Base-by-base conservation (phyloP, 805 yeast genomes). In the Saturnispora serradocipensis region DNA sequence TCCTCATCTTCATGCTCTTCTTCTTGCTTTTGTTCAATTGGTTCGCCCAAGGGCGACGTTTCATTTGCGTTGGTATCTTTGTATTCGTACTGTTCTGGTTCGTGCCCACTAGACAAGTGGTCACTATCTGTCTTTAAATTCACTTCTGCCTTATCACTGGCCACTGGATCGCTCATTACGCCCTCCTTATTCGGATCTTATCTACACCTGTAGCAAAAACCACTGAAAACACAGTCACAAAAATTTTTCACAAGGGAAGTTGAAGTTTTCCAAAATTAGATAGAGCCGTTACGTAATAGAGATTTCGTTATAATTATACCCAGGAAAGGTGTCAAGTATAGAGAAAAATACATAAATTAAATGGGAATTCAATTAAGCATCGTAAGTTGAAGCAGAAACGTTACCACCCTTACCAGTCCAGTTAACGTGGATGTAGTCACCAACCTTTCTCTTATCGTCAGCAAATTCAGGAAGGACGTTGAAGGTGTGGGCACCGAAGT, bases 371-470 rank as follows among this genome's bases (percentile, higher is more conserved):
- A 35, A 32, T 51, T 80, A 91, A 73, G 97, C 98, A 66, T 84
- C 84, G 75, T 91, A 91, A 64, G 95, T 88, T 47, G 96, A 76
- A 58, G 99, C 96, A 63, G 97, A 86, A 61, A 90, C 87, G 74
- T 93, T 84, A 78, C 99, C 99, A 75, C 99, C 98, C 67, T 82
- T 83, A 72, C 98, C 98, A 61, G 98, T 91, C 99, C 99, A 91
- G 93, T 91, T 91, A 68, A 93, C 79, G 77, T 91, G 99, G 72
- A 91, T 85, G 77, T 84, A 82, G 61, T 80, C 74, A 65, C 79
- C 93, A 60, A 73, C 82, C 75, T 93, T 91, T 74, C 86, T 79
- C 68, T 73, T 73, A 50, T 75, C 88, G 67, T 80, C 77, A 63
- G 88, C 96, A 64, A 64, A 71, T 72, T 91, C 93, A 63, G 96